Evolutionary conservation across 2,329 filamentous ascomycete genomes (phyloP).

Genomic region (Trichoderma afroharzianum): DNA sequence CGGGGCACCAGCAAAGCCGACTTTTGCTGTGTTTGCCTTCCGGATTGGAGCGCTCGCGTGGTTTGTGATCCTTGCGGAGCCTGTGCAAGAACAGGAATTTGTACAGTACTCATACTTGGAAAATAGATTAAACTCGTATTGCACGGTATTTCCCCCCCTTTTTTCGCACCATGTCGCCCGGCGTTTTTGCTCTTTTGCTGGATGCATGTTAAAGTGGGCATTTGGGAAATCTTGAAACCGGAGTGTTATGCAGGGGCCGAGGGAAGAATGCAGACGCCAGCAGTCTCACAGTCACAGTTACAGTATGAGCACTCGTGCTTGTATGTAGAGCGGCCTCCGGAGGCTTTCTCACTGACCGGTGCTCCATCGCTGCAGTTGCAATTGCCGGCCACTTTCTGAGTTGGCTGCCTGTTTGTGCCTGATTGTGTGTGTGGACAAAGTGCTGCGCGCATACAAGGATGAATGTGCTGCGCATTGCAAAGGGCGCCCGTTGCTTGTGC

Average conservation of each 20-base stretch:
- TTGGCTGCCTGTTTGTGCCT: background rate
- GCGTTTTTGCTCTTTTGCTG: background rate
- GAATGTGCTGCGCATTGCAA: background rate
- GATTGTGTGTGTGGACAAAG: background rate
- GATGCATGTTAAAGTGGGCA: background rate
- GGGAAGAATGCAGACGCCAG: background rate
- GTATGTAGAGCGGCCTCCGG: background rate
- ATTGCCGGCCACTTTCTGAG: background rate
- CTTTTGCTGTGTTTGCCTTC: background rate
- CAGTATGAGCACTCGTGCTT: background rate
- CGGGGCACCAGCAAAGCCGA: background rate
- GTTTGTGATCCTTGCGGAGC: background rate
- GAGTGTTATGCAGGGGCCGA: background rate
- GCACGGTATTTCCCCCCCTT: background rate
- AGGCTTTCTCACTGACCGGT: background rate
- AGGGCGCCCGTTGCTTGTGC: background rate
- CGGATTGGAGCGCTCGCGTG: background rate
- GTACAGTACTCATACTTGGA: background rate
- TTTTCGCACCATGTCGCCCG: background rate
- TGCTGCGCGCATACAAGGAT: background rate
- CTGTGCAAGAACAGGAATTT: background rate
- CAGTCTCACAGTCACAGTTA: background rate
- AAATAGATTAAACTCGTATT: constrained; percentile 2
- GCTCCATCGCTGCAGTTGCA: background rate
- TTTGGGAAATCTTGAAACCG: background rate